Conservation (phyloP, 1,139 yeast genomes). For the Diutina rugosa region DNA sequence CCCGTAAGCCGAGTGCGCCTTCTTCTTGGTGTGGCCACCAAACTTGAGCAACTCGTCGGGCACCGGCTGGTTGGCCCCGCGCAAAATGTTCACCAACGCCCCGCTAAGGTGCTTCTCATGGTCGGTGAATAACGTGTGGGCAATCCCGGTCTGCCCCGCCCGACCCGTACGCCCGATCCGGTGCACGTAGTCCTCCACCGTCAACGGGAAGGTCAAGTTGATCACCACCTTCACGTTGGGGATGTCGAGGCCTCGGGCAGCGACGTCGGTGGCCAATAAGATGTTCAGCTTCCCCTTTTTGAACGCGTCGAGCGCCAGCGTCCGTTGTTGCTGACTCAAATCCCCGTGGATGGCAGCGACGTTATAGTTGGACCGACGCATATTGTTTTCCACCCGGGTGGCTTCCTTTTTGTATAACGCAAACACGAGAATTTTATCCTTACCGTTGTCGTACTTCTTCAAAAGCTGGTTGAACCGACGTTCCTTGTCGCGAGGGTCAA, state of each 20-base stretch:
- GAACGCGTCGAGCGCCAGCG: slow-evolving; percentile 74
- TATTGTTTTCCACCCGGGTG: slow-evolving; percentile 67
- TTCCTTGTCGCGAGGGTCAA: slow-evolving; percentile 77
- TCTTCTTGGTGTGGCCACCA: slow-evolving; percentile 96
- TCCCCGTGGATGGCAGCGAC: slow-evolving; percentile 97
- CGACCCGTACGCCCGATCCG: slow-evolving; percentile 98
- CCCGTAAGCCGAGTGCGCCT: slow-evolving; percentile 92
- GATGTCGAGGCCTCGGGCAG: slow-evolving; percentile 96
- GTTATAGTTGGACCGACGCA: slow-evolving; percentile 58
- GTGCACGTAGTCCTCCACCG: slow-evolving; percentile 96
- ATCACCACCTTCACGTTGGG: slow-evolving; percentile 96
- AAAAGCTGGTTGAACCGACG: slow-evolving; percentile 58
- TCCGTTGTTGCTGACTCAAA: slow-evolving; percentile 83
- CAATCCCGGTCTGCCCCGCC: slow-evolving; percentile 91
- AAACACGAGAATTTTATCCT: slow-evolving; percentile 77
- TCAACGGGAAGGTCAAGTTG: slow-evolving; percentile 91
- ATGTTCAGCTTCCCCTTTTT: slow-evolving; percentile 68
- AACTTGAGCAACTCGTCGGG: slow-evolving; percentile 94
- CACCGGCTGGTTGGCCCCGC: slow-evolving; percentile 91
- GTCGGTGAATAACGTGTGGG: slow-evolving; percentile 92
- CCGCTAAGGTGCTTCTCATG: slow-evolving; percentile 96
- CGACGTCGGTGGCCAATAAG: slow-evolving; percentile 93
- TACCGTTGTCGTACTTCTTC: slow-evolving; percentile 60
- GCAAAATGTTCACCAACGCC: slow-evolving; percentile 78
- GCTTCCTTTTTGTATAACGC: slow-evolving; percentile 97